Evolutionary conservation across 805 yeast species (phyloP), one percentile per base, ranked within the genome.

Genomic region (Teunomyces stri): DNA sequence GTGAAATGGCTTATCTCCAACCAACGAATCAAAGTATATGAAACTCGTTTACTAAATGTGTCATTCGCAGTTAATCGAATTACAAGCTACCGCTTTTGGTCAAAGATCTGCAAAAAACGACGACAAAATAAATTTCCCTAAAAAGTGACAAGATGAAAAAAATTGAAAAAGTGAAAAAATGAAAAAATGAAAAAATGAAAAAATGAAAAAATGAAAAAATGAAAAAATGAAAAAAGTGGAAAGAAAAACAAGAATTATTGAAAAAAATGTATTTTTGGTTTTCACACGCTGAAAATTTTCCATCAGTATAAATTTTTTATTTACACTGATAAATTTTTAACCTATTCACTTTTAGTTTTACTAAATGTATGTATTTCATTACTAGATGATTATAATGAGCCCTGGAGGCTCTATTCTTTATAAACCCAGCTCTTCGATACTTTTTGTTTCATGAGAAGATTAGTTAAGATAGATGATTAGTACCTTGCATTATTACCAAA

Each of bases 361-460:
- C 12, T 12, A 21, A 35, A 11, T 20, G 46, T 39, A 38, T 33
- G 43, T 45, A 30, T 25, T 11, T 25, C 27, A 12, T 35, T 20
- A 38, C 43, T 15, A 56, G 27, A 56, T 56, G 60, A 56, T 56
- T 56, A 56, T 51, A 56, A 55, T 50, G 59, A 51, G 59, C 60
- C 60, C 52, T 41, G 56, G 52, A 49, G 60, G 59, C 57, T 52
- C 60, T 51, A 56, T 51, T 42, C 39, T 39, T 34, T 53, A 57
- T 57, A 57, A 57, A 57, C 60, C 60, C 60, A 57, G 60, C 60
- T 57, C 60, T 57, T 57, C 60, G 60, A 57, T 54, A 52, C 38
- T 50, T 51, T 54, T 50, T 56, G 58, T 56, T 56, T 57, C 59
- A 57, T 57, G 60, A 57, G 60, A 57, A 53, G 54, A 55, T 49